Evolutionary conservation across 148 eudicot genomes (phyloP).

Genomic region (Chenopodium suecicum): DNA sequence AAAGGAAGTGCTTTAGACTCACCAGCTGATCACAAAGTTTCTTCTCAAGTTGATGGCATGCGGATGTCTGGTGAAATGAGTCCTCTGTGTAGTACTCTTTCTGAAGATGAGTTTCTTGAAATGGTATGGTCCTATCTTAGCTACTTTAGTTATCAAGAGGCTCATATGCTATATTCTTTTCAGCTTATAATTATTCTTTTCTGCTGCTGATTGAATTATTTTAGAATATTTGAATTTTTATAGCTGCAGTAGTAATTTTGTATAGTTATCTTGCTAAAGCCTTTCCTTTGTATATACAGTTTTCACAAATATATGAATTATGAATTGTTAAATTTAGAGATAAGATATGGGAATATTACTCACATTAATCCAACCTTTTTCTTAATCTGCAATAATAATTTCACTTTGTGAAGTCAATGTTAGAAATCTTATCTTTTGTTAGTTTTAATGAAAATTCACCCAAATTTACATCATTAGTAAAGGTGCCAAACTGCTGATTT

Average conservation of each 20-base stretch:
- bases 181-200: background rate
- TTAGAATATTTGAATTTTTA: background rate
- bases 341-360: background rate
- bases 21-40: conserved; percentile 29
- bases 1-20: conserved; percentile 29
- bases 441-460: background rate
- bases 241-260: background rate
- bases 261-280: background rate
- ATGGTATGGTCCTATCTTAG: conserved; percentile 55
- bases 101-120: conserved; percentile 81
- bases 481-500: background rate
- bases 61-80: conserved; percentile 48
- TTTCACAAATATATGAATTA: background rate
- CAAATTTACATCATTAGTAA: background rate
- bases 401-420: background rate
- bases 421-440: background rate
- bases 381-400: background rate
- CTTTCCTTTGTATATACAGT: background rate
- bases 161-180: background rate
- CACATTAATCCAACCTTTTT: no score
- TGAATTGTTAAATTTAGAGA: background rate
- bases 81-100: conserved; percentile 46
- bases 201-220: background rate
- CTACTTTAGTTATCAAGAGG: conserved; percentile 4
- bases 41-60: conserved; percentile 43